Conservation (phyloP, 1,284 basidiomycete species). For the Pulchroboletus neoregius region DNA sequence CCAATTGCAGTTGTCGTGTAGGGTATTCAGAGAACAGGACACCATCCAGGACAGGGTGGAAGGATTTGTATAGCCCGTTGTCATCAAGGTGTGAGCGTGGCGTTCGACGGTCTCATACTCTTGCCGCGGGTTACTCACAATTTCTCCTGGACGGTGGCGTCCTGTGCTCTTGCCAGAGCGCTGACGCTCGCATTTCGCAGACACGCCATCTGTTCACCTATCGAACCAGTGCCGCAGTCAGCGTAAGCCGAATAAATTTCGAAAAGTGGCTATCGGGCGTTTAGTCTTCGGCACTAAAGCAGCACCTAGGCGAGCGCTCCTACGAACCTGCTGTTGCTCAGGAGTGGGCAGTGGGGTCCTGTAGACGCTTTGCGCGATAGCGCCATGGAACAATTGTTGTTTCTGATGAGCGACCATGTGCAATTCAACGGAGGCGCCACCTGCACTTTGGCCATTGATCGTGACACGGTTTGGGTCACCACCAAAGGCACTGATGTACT, state of each 20-base stretch:
- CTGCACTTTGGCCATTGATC: conserved; percentile 63
- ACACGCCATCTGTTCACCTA: conserved; percentile 40
- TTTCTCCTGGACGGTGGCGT: conserved; percentile 34
- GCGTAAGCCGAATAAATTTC: conserved; percentile 45
- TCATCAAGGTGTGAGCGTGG: conserved; percentile 22
- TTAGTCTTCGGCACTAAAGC: background rate
- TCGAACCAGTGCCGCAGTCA: conserved; percentile 42
- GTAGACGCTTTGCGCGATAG: conserved; percentile 59
- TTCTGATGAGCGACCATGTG: conserved; percentile 47
- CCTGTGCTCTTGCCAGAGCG: conserved; percentile 52
- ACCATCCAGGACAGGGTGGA: conserved; percentile 47
- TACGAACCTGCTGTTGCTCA: conserved; percentile 46
- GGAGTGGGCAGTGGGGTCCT: conserved; percentile 46
- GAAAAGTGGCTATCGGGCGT: conserved; percentile 43
- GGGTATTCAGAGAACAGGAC: conserved; percentile 47
- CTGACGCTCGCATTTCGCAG: conserved; percentile 47
- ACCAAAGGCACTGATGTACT: conserved; percentile 59
- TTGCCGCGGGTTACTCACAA: conserved; percentile 6
- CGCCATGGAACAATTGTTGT: conserved; percentile 44
- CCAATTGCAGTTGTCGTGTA: conserved; percentile 41
- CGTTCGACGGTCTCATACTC: background rate
- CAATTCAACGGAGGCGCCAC: conserved; percentile 51
- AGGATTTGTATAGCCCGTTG: conserved; percentile 38
- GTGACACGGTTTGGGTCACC: conserved; percentile 55
- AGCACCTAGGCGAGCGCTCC: background rate